Evolutionary conservation across 2,329 filamentous ascomycete genomes (phyloP).

Genomic region (Endocalyx cinctus): DNA sequence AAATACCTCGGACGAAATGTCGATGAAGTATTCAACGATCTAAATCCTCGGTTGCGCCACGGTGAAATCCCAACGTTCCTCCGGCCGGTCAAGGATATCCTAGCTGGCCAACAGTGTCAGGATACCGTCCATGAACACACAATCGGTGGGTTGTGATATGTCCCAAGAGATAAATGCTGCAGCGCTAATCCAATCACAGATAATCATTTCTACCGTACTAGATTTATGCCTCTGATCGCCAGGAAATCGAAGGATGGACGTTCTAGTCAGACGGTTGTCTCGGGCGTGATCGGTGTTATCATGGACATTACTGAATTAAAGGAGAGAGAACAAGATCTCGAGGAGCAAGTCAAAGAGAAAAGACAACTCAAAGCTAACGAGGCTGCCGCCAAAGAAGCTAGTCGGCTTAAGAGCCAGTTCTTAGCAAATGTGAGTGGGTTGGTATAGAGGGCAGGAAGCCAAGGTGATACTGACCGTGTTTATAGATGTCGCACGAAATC

Average conservation of each 20-base stretch:
- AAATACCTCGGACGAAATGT: slow-evolving; percentile 58
- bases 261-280: slow-evolving; percentile 47
- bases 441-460: neutral
- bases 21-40: slow-evolving; percentile 56
- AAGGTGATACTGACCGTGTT: slow-evolving; percentile 12
- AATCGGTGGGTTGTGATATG: slow-evolving; percentile 34
- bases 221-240: slow-evolving; percentile 61
- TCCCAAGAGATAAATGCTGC: neutral
- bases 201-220: slow-evolving; percentile 65
- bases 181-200: slow-evolving; percentile 30
- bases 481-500: slow-evolving; percentile 74
- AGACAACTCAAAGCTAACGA: slow-evolving; percentile 68
- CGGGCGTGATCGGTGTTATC: slow-evolving; percentile 73
- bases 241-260: slow-evolving; percentile 50
- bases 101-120: slow-evolving; percentile 55
- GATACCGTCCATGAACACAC: slow-evolving; percentile 59
- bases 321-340: slow-evolving; percentile 57
- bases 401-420: slow-evolving; percentile 74
- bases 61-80: slow-evolving; percentile 46
- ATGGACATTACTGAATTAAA: slow-evolving; percentile 75
- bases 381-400: slow-evolving; percentile 74
- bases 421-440: slow-evolving; percentile 53
- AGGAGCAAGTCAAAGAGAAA: slow-evolving; percentile 64
- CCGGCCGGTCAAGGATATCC: slow-evolving; percentile 57
- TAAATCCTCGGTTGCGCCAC: slow-evolving; percentile 38